Base-by-base conservation (phyloP, 805 yeast species). In the Teunomyces lycoperdinae region DNA sequence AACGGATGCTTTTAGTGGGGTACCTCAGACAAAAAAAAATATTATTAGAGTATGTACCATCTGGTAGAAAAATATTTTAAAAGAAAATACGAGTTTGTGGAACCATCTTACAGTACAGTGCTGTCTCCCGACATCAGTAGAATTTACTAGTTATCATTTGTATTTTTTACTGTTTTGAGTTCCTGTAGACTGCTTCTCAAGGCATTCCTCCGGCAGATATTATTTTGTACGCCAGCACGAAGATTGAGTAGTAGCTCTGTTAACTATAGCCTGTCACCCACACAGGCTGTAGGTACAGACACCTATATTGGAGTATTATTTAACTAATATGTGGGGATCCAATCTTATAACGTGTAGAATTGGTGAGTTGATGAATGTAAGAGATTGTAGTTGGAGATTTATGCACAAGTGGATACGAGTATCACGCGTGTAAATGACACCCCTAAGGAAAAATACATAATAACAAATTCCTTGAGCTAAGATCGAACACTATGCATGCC, bases 201-300 rank as follows among this genome's bases (percentile, higher is more conserved):
- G 28, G 17, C 34, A 34, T 43, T 34, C 41, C 28, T 43, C 46
- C 46, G 42, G 42, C n/a, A 28, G 11, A 16, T n/a, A 16, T 20
- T 42, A 17, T 30, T 20, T 24, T 42, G 11, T 29, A 42, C n/a
- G 9, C 26, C 8, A 20, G 7, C 26, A 10, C 28, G 10, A 4
- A n/a, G 20, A 14, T 10, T 20, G 39, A 20, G 39, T 28, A 20
- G 28, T 35, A 32, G 6, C 24, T 20, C 6, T 20, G 24, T 20
- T 20, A 20, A 20, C 24, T 20, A 20, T 20, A 5, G 6, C 6
- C 24, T 20, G 24, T 20, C 24, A 20, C 24, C 6, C 24, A 4
- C 24, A 20, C 24, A 5, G 24, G 4, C 24, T 20, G 24, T 20
- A 20, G 24, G 24, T 20, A 20, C 24, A 20, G 24, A 6, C 24